Evolutionary conservation across 2,329 filamentous ascomycete species (phyloP), one percentile per base, ranked within the genome.

Genomic region (Xylariomycetidae sp.): DNA sequence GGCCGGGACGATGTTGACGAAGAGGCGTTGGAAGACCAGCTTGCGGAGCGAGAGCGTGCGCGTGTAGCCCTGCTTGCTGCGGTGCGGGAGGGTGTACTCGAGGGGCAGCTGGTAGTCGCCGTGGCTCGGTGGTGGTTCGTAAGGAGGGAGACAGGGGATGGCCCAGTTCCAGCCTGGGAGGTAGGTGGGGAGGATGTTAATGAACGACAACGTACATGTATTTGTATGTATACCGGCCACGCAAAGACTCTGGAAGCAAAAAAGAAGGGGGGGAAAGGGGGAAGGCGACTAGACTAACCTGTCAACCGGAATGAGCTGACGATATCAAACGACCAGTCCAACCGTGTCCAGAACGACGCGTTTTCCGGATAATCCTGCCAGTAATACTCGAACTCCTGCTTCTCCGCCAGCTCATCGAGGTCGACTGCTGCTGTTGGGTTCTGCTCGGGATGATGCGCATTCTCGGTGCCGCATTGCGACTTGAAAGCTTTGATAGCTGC

Each of bases 361-460:
- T 69, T 52, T 4, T 63, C 61, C 1, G 77, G 78, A 42, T 72
- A 82, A 1, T 66, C 56, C 50, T 82, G 69, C 78, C 78, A 82
- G 46, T 72, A 69, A 36, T 79, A 80, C 37, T 74, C 66, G 28
- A 60, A 59, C 5, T 58, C 55, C 13, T 60, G 49, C 1, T 52
- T 44, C 3, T 28, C 37, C 15, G 39, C 41, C 18, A 50, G 30
- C 25, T 36, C 37, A 31, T 22, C 31, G 4, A 42, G 33, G 17
- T 44, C 32, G 20, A 14, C n/a, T n/a, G 14, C 19, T 27, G 28
- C 12, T 14, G 32, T 34, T 7, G 27, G 28, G 22, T 31, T 25
- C 11, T 35, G 27, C 13, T 25, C 29, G 8, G 20, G 17, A 14
- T 42, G 30, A 11, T 27, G 26, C 20, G 26, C 25, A 36, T 25